phyloP scores from a whole-genome alignment of 768 basidiomycete genomes.

The Tricholoma saponaceum region DNA sequence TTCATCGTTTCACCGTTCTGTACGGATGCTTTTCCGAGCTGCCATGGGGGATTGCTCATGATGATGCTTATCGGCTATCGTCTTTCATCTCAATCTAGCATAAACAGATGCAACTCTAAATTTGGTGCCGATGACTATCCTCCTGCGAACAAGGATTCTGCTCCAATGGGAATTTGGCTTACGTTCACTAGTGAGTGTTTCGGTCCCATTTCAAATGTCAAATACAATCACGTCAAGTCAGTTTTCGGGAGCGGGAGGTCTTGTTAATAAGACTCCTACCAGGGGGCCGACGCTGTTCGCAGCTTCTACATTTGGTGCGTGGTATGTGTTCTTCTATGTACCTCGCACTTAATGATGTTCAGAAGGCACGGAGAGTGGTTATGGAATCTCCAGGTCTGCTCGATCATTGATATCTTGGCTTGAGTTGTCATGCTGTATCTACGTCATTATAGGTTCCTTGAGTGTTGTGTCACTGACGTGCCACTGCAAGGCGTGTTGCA shows the following conservation, averaged over 20 bases:
- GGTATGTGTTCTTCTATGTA: no score
- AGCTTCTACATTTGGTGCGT: constrained; percentile 35
- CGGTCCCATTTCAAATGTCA: not conserved
- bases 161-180: constrained; percentile 48
- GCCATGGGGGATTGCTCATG: no score
- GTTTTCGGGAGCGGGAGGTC: constrained; percentile 34
- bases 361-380: constrained; percentile 22
- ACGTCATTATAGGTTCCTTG: not conserved
- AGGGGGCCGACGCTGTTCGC: constrained; percentile 45
- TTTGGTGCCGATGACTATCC: no score
- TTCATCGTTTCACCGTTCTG: constrained; percentile 29
- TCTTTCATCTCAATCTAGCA: constrained; percentile 1
- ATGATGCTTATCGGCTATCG: not conserved
- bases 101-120: constrained; percentile 35
- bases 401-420: not conserved
- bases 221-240: not conserved
- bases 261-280: constrained; percentile 29
- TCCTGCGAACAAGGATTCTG: constrained; percentile 42
- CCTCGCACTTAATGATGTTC: no score
- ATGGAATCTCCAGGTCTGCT: constrained; percentile 3
- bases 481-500: not conserved
- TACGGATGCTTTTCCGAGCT: constrained; percentile 40
- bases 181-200: constrained; percentile 16
- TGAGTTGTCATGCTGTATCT: not conserved
- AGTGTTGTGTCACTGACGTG: not conserved